Evolutionary conservation across 2,329 filamentous ascomycete genomes (phyloP), one percentile per base, ranked within the genome.

Genomic region (Pezicula radicicola): DNA sequence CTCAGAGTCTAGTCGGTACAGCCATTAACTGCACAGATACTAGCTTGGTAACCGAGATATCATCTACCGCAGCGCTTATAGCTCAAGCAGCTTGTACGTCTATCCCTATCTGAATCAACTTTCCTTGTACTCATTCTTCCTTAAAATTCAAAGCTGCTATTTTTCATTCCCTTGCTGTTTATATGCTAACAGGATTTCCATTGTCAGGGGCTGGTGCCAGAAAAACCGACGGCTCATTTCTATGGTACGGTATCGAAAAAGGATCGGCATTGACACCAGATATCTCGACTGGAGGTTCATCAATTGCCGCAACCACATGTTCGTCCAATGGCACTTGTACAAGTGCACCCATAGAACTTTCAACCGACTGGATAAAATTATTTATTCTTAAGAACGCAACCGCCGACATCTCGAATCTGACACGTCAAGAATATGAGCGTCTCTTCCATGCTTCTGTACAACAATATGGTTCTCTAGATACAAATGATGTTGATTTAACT

Each of bases 381-480:
- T 54, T 48, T n/a, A 27, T 54, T 9, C 25, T 48, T 7, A 48
- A 39, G 28, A 45, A 54, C 36, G 50, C 49, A 8, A 30, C 19
- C 27, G 39, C 41, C 25, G 46, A 52, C 30, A 36, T 66, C 8
- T 46, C 53, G 12, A 66, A 60, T 3, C 63, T 75, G 37, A 63
- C 58, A n/a, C 58, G 64, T 40, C 52, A 51, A 28, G 55, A 64
- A 10, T 64, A 60, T 48, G 56, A 61, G 13, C 18, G 44, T 4
- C 49, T 66, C 8, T 62, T 70, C 45, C 54, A 54, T 33, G 44
- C 55, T n/a, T 67, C 67, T 0, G 42, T 54, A 4, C 51, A 62
- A 5, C 53, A 69, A 48, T 74, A 69, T 21, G 6, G 40, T 21
- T 21, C 2, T 42, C 4, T 42, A 12, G 51, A 46, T 8, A 51